Conservation (phyloP, 2,329 filamentous ascomycete species). For the Fusarium verticillioides region DNA sequence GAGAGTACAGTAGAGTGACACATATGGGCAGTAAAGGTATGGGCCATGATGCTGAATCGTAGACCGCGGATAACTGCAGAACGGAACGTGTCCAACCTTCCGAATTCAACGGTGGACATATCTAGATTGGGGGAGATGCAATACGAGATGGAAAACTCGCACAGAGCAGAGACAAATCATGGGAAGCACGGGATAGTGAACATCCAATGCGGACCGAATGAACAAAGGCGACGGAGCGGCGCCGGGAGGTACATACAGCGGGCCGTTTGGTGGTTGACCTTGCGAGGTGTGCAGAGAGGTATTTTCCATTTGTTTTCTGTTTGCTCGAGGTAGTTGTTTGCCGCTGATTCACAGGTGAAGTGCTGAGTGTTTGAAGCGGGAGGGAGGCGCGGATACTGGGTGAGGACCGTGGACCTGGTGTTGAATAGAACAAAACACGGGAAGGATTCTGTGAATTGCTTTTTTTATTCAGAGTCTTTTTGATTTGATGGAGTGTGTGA, state of each 20-base stretch:
- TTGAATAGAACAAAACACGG: neutral
- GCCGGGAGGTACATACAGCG: neutral
- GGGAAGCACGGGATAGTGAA: neutral
- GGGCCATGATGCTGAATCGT: conserved; percentile 6
- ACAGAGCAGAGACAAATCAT: neutral
- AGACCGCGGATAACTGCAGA: neutral
- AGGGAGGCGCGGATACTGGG: neutral
- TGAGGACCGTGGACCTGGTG: neutral
- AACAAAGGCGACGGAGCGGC: neutral
- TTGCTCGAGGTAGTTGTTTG: neutral
- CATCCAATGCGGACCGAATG: too few species aligned
- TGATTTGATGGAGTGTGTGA: neutral
- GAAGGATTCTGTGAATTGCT: neutral
- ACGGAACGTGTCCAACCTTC: conserved; percentile 4
- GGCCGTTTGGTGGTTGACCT: neutral
- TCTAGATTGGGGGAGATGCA: conserved; percentile 1
- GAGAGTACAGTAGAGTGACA: neutral
- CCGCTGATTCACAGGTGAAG: neutral
- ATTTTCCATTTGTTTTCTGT: neutral
- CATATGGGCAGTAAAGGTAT: neutral
- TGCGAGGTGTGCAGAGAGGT: neutral
- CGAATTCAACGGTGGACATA: neutral
- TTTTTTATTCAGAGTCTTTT: neutral
- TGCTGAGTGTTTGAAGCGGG: neutral
- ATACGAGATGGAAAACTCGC: neutral